Conservation (phyloP, 176 grass and related monocot species). For the Saccharum spontaneum region DNA sequence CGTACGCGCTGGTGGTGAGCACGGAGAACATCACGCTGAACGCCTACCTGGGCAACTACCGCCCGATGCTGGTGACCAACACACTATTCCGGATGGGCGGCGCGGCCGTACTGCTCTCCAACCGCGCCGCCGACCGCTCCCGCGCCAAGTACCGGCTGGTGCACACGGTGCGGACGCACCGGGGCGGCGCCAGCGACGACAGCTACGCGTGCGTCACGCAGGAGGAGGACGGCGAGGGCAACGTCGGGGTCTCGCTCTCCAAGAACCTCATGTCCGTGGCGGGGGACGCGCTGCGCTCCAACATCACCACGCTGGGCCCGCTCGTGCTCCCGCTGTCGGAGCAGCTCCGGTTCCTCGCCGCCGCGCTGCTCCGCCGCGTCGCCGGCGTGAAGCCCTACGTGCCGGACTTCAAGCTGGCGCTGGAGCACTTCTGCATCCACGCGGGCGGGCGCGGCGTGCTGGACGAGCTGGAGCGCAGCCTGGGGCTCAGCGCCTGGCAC, state of each 20-base stretch:
- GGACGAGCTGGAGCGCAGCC: conserved; percentile 59
- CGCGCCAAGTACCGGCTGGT: conserved; percentile 47
- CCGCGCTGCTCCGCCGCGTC: conserved; percentile 10
- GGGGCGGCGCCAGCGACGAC: conserved; percentile 33
- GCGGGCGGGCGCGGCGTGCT: conserved; percentile 56
- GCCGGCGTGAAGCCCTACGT: conserved; percentile 35
- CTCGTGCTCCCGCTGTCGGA: conserved; percentile 45
- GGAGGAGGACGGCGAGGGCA: conserved; percentile 30
- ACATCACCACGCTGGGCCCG: conserved; percentile 46
- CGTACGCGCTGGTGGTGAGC: conserved; percentile 64
- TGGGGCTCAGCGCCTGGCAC: conserved; percentile 38
- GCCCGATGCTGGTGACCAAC: conserved; percentile 56
- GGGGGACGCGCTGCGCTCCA: conserved; percentile 45
- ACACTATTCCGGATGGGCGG: conserved; percentile 52
- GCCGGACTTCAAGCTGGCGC: conserved; percentile 54
- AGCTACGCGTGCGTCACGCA: conserved; percentile 46
- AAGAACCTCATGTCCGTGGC: conserved; percentile 54
- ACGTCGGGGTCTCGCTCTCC: conserved; percentile 37
- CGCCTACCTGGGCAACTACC: conserved; percentile 55
- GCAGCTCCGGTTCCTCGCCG: conserved; percentile 42
- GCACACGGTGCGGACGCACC: conserved; percentile 52
- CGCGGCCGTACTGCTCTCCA: conserved; percentile 48
- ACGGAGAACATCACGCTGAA: conserved; percentile 68
- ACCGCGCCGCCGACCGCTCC: conserved; percentile 14
- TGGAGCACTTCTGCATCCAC: conserved; percentile 78